Base-by-base conservation (phyloP, 2,329 filamentous ascomycete genomes). In the Penicillium sp. region DNA sequence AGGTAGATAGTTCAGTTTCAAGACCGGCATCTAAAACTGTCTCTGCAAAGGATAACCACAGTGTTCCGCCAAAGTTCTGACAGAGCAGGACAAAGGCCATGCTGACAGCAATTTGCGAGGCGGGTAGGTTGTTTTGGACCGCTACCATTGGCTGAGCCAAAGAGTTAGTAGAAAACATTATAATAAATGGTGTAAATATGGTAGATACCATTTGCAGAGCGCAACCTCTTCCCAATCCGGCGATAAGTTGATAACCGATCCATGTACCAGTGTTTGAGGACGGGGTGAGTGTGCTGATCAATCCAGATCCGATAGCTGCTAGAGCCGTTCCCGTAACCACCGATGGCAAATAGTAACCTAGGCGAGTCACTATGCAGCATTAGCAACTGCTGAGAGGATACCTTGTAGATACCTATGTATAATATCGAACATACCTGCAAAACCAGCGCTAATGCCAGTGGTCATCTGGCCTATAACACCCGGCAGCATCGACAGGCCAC, bases 301-400 rank as follows among this genome's bases (percentile, higher is more conserved):
- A 30, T 2, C 49, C 49, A 28, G 49, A 52, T 20, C 49, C 49
- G n/a, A 51, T 23, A 3, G 48, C 30, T 38, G 48, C 33, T 42
- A 51, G 23, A 26, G n/a, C 33, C 5, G 48, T 26, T 9, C 48
- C 48, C 9, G 38, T 38, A 35, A 51, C 48, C 26, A 33, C 33
- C n/a, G 23, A 51, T n/a, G 48, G 48, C 48, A 51, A 51, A 26
- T 51, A 51, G 21, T 51, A 51, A 16, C 48, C 48, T 38, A 51
- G 11, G 8, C 21, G 33, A 3, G 48, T 42, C 14, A 51, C 48
- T 51, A 23, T 38, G 9, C 3, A 2, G 12, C 2, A 24, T 47
- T 47, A 47, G 43, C 11, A 14, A 24, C 16, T 47, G 21, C 5
- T 5, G 43, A n/a, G 21, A 26, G 2, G 11, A 47, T 14, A 26